Evolutionary conservation across 1,284 basidiomycete genomes (phyloP).

Genomic region (Austropuccinia psidii): DNA sequence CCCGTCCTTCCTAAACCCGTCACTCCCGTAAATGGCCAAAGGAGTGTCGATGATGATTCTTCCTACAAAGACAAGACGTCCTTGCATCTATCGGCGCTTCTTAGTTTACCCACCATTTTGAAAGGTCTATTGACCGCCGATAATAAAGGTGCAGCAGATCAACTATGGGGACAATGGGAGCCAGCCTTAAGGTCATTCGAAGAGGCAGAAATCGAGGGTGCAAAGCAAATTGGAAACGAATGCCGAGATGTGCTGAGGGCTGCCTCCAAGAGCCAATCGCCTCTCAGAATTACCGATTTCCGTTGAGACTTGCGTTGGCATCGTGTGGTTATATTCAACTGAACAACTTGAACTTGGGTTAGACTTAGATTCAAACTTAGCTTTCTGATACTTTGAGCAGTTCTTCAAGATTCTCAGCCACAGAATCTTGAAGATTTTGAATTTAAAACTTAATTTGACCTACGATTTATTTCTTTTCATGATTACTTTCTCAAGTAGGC

Average conservation of each 20-base stretch:
- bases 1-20: neutral
- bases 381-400: too few species aligned
- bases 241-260: conserved; percentile 25
- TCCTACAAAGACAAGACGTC: neutral
- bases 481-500: too few species aligned
- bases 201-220: neutral
- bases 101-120: conserved; percentile 31
- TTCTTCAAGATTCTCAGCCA: too few species aligned
- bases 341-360: too few species aligned
- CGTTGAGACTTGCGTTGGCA: too few species aligned
- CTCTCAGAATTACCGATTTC: too few species aligned
- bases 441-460: too few species aligned
- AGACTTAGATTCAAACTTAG: too few species aligned
- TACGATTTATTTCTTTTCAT: too few species aligned
- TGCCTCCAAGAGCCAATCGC: too few species aligned
- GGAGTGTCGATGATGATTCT: neutral
- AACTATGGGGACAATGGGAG: conserved; percentile 35
- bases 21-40: neutral
- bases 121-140: neutral
- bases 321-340: too few species aligned
- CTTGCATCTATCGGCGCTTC: neutral
- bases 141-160: neutral
- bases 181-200: conserved; percentile 12
- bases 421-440: too few species aligned
- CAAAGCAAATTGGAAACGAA: conserved; percentile 21